phyloP scores from a whole-genome alignment of 1,284 basidiomycete genomes.

The Malassezia sympodialis region DNA sequence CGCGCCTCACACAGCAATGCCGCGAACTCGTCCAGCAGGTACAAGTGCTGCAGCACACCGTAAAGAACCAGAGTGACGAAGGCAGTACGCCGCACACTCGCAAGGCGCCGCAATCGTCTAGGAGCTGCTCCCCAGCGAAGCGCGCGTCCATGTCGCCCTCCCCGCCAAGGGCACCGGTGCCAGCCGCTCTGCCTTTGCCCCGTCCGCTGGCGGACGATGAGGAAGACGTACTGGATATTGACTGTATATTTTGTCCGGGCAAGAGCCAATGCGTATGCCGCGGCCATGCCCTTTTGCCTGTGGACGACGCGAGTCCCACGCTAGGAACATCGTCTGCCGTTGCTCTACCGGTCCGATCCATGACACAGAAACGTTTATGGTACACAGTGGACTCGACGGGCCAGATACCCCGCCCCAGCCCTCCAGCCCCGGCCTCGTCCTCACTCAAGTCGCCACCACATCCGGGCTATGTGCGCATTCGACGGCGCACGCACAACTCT shows the following conservation, averaged over 20 bases:
- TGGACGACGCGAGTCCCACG: constrained; percentile 7
- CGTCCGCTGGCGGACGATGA: not conserved
- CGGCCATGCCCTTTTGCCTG: constrained; percentile 14
- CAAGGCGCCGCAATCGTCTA: not conserved
- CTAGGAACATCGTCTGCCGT: not conserved
- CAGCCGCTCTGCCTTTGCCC: not conserved
- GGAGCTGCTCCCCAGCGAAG: constrained; percentile 1
- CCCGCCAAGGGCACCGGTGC: not conserved
- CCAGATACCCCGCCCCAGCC: not conserved
- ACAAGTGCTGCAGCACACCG: not conserved
- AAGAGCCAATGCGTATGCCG: constrained; percentile 31
- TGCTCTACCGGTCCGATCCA: not conserved
- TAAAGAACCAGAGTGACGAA: not conserved
- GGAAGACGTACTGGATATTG: constrained; percentile 18
- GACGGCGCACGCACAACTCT: not conserved
- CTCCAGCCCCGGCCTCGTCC: not conserved
- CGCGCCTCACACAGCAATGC: constrained; percentile 21
- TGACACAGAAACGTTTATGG: not conserved
- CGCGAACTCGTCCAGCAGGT: constrained; percentile 20
- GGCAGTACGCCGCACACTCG: not conserved
- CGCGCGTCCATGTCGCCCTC: not conserved
- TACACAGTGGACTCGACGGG: not conserved
- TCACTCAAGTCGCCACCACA: not conserved
- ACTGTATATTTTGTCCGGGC: constrained; percentile 40
- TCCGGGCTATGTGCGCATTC: not conserved